A percentile compares a stretch with the other conserved stretches of the same genome.
phyloP scores from a whole-genome alignment of 202 grass and related monocot species.

The Bolboschoenoplectus hybrid region DNA sequence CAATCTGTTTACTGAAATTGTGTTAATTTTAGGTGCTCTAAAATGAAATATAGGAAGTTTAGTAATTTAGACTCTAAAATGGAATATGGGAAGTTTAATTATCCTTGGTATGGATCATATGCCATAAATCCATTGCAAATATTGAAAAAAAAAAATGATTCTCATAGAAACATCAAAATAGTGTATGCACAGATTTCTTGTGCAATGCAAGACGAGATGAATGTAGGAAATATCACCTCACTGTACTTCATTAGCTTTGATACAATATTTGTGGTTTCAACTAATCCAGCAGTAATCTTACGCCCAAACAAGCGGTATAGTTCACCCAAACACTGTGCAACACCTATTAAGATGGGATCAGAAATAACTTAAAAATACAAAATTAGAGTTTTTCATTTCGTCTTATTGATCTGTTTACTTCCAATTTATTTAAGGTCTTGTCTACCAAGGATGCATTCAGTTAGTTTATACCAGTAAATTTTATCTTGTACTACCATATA shows the following conservation, averaged over 20 bases:
- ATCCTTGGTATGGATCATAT: background rate
- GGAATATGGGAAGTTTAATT: background rate
- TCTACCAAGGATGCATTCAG: background rate
- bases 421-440: background rate
- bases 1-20: background rate
- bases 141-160: background rate
- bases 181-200: background rate
- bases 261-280: slow-evolving; percentile 84
- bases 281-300: slow-evolving; percentile 85
- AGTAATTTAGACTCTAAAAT: background rate
- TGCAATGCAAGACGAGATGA: slow-evolving; percentile 17
- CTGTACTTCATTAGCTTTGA: slow-evolving; percentile 94
- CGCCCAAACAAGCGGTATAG: slow-evolving; percentile 81
- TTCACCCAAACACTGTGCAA: slow-evolving; percentile 82
- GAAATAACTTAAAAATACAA: slow-evolving; percentile 25
- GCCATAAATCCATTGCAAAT: slow-evolving; percentile 3
- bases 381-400: background rate
- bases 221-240: slow-evolving; percentile 55
- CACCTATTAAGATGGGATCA: slow-evolving; percentile 57
- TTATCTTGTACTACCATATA: background rate
- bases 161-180: background rate
- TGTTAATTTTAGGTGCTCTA: background rate
- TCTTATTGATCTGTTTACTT: slow-evolving; percentile 6
- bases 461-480: background rate
- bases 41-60: background rate